Evolutionary conservation across 148 eudicot genomes (phyloP).

Genomic region (Camellia sinensis): DNA sequence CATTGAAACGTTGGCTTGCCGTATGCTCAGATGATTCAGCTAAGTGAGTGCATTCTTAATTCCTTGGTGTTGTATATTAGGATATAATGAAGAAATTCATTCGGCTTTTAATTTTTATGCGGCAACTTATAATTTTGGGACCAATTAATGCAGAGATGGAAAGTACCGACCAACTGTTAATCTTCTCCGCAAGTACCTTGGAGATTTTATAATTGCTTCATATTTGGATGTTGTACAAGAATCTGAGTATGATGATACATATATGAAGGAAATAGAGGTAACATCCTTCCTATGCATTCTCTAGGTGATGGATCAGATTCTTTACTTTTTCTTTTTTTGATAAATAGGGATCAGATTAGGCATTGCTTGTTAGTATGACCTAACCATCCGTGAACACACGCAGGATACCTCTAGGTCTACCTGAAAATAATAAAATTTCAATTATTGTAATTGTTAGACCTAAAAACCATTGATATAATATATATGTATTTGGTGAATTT

Average conservation of each 20-base stretch:
- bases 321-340: not conserved
- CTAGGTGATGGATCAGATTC: not conserved
- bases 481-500: not conserved
- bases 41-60: constrained; percentile 44
- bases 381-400: not conserved
- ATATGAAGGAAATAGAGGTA: constrained; percentile 93
- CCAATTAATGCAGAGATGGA: constrained; percentile 56
- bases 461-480: not conserved
- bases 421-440: not conserved
- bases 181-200: constrained; percentile 88
- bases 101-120: not conserved
- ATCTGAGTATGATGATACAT: constrained; percentile 70
- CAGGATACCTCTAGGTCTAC: not conserved
- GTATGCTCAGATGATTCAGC: constrained; percentile 76
- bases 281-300: constrained; percentile 6
- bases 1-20: constrained; percentile 87
- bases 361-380: not conserved
- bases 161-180: constrained; percentile 53
- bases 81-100: not conserved
- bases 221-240: constrained; percentile 69
- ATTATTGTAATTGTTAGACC: not conserved
- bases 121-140: not conserved
- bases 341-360: too few relatives aligned
- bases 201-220: constrained; percentile 83
- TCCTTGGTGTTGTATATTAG: not conserved